These are phyloP conservation scores for Rhododendron simsii DNA, from an alignment of 148 eudicot species.

Conservation along the genomic window DNA sequence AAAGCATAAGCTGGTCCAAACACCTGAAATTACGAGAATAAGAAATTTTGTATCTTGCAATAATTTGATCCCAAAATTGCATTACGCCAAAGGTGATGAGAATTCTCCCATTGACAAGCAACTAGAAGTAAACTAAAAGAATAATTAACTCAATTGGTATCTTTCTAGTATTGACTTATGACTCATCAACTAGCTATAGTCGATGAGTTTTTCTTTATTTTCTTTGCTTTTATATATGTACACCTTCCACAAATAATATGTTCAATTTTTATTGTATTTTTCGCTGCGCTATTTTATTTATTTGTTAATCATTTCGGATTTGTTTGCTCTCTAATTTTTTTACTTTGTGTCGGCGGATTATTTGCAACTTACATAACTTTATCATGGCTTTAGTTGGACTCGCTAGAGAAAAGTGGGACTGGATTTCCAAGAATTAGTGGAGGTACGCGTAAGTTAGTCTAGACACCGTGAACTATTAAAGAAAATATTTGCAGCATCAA, in stretches of 20 bases:
- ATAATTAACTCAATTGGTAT: neutral
- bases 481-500: neutral
- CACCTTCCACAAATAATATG: neutral
- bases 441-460: too few relatives aligned
- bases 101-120: neutral
- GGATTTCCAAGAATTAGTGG: too few relatives aligned
- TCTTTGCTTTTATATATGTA: neutral
- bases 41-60: too few relatives aligned
- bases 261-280: neutral
- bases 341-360: neutral
- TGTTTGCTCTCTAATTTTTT: too few relatives aligned
- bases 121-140: neutral
- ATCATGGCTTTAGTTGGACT: too few relatives aligned
- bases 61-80: too few relatives aligned
- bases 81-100: neutral
- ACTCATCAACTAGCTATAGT: constrained; percentile 1
- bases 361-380: neutral
- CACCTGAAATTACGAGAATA: too few relatives aligned
- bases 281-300: neutral
- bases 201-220: neutral
- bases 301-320: too few relatives aligned
- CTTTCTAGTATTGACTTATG: neutral
- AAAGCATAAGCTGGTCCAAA: too few relatives aligned
- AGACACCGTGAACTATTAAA: too few relatives aligned
- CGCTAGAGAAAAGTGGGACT: too few relatives aligned